These are phyloP conservation scores for Kwoniella dejecticola DNA, from an alignment of 768 basidiomycete genomes.

Conservation along the genomic window DNA sequence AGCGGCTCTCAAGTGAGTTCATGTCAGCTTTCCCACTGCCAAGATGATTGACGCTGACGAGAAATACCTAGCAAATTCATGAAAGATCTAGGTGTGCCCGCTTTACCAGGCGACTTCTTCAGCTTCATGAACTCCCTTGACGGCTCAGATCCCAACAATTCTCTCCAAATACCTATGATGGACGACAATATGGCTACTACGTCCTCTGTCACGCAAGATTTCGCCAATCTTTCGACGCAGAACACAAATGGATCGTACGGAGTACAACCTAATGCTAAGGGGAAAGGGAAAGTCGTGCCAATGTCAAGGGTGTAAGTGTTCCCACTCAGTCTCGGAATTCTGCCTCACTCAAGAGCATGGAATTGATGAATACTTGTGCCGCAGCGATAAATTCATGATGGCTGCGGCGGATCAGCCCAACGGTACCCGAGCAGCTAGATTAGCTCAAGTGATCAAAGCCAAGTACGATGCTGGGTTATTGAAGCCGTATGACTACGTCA, in stretches of 20 bases:
- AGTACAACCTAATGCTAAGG: conserved; percentile 15
- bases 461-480: conserved; percentile 95
- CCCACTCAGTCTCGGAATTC: conserved; percentile 19
- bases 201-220: neutral
- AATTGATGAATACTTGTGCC: no score
- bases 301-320: conserved; percentile 40
- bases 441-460: conserved; percentile 87
- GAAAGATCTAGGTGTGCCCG: conserved; percentile 40
- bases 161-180: neutral
- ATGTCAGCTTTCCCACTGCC: neutral
- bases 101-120: conserved; percentile 44
- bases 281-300: conserved; percentile 31
- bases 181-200: neutral
- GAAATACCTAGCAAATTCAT: conserved; percentile 38
- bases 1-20: conserved; percentile 42
- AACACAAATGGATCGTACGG: neutral
- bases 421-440: conserved; percentile 82
- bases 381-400: conserved; percentile 83
- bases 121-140: conserved; percentile 26
- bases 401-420: conserved; percentile 93
- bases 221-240: neutral
- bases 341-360: conserved; percentile 18
- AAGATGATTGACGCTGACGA: neutral
- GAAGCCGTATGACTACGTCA: conserved; percentile 95
- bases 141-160: neutral